Conservation (phyloP, 2,329 filamentous ascomycete genomes). For the Colletotrichum sansevieriae region DNA sequence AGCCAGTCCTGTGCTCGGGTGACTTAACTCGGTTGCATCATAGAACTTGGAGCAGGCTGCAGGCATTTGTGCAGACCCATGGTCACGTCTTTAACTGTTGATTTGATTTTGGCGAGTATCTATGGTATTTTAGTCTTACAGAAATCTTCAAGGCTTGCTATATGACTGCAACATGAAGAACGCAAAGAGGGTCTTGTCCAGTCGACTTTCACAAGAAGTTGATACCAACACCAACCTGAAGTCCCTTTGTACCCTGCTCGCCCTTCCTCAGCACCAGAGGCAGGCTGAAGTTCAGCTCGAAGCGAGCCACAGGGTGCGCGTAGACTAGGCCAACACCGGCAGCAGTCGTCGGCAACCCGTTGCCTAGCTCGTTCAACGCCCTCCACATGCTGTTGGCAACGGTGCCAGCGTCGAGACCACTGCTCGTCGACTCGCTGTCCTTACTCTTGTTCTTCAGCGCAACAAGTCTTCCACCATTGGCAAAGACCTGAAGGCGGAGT, state of each 20-base stretch:
- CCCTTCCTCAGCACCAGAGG: constrained; percentile 85
- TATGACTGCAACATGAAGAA: not conserved
- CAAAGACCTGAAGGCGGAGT: constrained; percentile 88
- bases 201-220: constrained; percentile 81
- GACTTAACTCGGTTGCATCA: not conserved
- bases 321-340: constrained; percentile 94
- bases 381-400: constrained; percentile 67
- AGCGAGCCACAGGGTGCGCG: constrained; percentile 91
- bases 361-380: constrained; percentile 78
- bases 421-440: constrained; percentile 53
- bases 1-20: not conserved
- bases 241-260: constrained; percentile 89
- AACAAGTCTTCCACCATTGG: constrained; percentile 89
- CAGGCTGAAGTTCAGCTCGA: constrained; percentile 95
- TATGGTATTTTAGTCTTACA: constrained; percentile 16
- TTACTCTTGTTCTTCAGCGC: constrained; percentile 74
- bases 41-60: not conserved
- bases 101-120: constrained; percentile 8
- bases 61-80: not conserved
- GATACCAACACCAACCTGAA: constrained; percentile 96
- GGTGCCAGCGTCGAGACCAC: constrained; percentile 55
- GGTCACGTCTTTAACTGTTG: not conserved
- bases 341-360: constrained; percentile 84
- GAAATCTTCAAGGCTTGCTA: not conserved
- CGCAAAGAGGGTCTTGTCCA: not conserved